Percentiles rank a stretch among this genome's conserved stretches.
Evolutionary conservation across 257 asterid genomes (phyloP).

Genomic region (Ligustrum vulgare): DNA sequence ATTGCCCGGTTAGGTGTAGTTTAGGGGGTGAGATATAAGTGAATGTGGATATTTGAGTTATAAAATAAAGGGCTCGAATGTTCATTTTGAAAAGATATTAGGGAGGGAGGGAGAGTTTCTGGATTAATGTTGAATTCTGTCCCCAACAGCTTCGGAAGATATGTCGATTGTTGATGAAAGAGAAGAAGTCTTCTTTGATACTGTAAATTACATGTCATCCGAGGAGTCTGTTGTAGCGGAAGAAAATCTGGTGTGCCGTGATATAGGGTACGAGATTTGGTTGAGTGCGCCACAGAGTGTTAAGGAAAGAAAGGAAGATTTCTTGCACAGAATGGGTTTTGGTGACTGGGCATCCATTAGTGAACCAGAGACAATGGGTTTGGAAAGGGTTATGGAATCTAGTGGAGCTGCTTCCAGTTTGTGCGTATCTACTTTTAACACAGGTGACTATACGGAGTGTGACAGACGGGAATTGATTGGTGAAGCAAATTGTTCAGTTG

Average conservation of each 20-base stretch:
- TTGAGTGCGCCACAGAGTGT: constrained; percentile 62
- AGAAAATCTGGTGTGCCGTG: constrained; percentile 9
- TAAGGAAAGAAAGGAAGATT: constrained; percentile 46
- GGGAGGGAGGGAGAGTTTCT: constrained; percentile 19
- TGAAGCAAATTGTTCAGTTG: constrained; percentile 47
- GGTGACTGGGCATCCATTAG: constrained; percentile 18
- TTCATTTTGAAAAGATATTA: constrained; percentile 14
- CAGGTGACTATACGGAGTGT: constrained; percentile 27
- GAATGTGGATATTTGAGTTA: constrained; percentile 24
- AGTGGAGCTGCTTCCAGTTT: constrained; percentile 33
- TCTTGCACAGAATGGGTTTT: constrained; percentile 54
- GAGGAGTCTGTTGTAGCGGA: constrained; percentile 31
- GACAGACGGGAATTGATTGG: constrained; percentile 47
- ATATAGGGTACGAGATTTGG: constrained; percentile 56
- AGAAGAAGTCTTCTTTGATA: constrained; percentile 70
- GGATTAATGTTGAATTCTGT: constrained; percentile 41
- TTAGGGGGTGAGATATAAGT: constrained; percentile 48
- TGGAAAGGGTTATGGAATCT: constrained; percentile 27
- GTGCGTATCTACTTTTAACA: neutral
- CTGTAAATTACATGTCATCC: constrained; percentile 38
- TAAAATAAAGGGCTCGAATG: constrained; percentile 24
- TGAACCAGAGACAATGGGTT: constrained; percentile 21
- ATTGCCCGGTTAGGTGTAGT: constrained; percentile 24
- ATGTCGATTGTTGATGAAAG: constrained; percentile 50
- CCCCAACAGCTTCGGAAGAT: constrained; percentile 23